phyloP scores from a whole-genome alignment of 2,329 filamentous ascomycete species.

The Xylariaceae sp. region DNA sequence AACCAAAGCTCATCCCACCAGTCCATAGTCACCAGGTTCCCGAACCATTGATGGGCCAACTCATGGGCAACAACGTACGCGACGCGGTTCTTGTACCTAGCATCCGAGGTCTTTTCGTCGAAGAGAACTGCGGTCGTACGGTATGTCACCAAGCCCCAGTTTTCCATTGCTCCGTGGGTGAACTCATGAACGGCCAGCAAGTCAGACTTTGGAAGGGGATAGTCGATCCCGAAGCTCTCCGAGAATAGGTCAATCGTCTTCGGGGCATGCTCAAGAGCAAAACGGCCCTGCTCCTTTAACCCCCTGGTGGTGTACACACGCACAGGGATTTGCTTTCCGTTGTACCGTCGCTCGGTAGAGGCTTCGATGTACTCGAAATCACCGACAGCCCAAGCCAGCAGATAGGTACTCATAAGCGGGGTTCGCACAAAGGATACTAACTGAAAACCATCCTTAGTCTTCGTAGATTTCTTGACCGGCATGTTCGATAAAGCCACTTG shows the following conservation, averaged over 20 bases:
- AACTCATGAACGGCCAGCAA: conserved; percentile 92
- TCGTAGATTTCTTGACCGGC: conserved; percentile 75
- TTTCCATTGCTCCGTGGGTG: conserved; percentile 86
- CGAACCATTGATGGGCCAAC: conserved; percentile 95
- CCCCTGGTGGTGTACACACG: conserved; percentile 94
- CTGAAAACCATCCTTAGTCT: conserved; percentile 66
- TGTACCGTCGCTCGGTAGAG: conserved; percentile 86
- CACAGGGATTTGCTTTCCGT: conserved; percentile 87
- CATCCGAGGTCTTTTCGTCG: conserved; percentile 88
- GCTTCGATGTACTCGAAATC: conserved; percentile 97
- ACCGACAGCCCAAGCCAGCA: conserved; percentile 91
- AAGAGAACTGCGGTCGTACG: conserved; percentile 95
- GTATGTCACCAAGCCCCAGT: conserved; percentile 96
- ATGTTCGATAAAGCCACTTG: conserved; percentile 94
- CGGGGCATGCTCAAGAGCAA: conserved; percentile 87
- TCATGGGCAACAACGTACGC: conserved; percentile 99
- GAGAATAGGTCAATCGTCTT: conserved; percentile 97
- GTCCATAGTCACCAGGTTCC: conserved; percentile 94
- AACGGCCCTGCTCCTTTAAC: conserved; percentile 88
- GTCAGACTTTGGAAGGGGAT: conserved; percentile 90
- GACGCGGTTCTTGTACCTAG: conserved; percentile 87
- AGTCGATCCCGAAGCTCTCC: conserved; percentile 90
- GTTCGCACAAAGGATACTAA: conserved; percentile 79
- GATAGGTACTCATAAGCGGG: conserved; percentile 89
- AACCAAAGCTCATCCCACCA: conserved; percentile 96